A percentile compares a stretch with the other conserved stretches of the same genome.
phyloP scores from a whole-genome alignment of 441 rosid species.

The Pelargonium myrrhifolium region DNA sequence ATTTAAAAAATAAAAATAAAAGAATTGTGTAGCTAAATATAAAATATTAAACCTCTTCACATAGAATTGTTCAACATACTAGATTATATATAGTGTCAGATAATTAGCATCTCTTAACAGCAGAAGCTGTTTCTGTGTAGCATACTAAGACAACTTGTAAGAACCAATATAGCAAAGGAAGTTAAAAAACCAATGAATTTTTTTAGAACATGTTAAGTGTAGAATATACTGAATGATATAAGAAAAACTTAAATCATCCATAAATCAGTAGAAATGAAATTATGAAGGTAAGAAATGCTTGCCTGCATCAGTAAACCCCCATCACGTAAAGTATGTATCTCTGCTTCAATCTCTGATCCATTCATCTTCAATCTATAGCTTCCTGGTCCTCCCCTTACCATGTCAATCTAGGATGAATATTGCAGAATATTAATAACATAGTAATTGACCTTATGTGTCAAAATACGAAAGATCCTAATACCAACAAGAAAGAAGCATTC shows the following conservation, averaged over 20 bases:
- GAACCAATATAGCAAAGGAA: neutral
- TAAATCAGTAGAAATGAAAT: conserved; percentile 14
- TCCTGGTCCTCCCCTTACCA: conserved; percentile 94
- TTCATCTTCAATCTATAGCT: conserved; percentile 90
- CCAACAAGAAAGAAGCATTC: conserved; percentile 4
- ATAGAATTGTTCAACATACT: neutral
- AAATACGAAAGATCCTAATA: neutral
- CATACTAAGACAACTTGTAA: neutral
- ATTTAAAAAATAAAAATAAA: neutral
- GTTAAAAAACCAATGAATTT: neutral
- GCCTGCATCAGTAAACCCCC: conserved; percentile 99
- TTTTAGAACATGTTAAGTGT: neutral
- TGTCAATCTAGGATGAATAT: conserved; percentile 60
- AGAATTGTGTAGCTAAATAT: neutral
- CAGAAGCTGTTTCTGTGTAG: neutral
- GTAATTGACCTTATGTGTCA: neutral
- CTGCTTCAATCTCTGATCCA: conserved; percentile 86
- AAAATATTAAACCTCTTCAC: neutral
- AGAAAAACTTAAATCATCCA: conserved; percentile 11
- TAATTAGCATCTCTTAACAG: neutral
- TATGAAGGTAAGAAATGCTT: conserved; percentile 28
- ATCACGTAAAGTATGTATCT: conserved; percentile 97
- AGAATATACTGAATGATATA: neutral
- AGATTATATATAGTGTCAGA: neutral
- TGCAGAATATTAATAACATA: conserved; percentile 9